Conservation (phyloP, 495 filamentous ascomycete species). For the Podospora comata region DNA sequence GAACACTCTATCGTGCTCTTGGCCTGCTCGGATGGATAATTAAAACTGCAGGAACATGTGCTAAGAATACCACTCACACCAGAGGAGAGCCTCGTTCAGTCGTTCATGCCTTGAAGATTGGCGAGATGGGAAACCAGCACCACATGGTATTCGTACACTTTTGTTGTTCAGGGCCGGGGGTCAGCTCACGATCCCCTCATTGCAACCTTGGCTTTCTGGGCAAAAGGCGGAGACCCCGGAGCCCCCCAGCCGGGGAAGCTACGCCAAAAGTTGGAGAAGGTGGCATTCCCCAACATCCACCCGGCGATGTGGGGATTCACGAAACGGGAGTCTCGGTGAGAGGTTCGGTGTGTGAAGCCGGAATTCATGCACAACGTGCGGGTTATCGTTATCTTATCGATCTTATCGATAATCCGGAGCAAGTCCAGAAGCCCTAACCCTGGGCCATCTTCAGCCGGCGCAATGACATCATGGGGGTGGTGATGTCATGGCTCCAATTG, state of each 20-base stretch:
- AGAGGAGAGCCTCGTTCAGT: not conserved
- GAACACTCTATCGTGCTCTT: not conserved
- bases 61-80: conserved; percentile 3
- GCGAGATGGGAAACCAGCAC: not conserved
- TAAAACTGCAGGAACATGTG: conserved; percentile 3
- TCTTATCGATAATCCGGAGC: not conserved
- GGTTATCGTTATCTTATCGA: not conserved
- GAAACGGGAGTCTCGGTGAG: not conserved
- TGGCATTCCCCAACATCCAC: not conserved
- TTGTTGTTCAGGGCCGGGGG: not conserved
- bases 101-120: not conserved
- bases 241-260: conserved; percentile 1
- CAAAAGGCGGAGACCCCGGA: not conserved
- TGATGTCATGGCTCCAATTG: conserved; percentile 1
- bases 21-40: conserved; percentile 1
- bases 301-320: not conserved
- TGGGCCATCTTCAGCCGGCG: not conserved
- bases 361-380: too few relatives aligned
- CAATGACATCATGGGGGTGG: not conserved
- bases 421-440: not conserved
- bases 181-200: not conserved
- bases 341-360: not conserved
- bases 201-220: conserved; percentile 1
- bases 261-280: not conserved
- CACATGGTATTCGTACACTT: not conserved